Conservation (phyloP, 2,329 filamentous ascomycete species). For the Cyanodermella asteris region DNA sequence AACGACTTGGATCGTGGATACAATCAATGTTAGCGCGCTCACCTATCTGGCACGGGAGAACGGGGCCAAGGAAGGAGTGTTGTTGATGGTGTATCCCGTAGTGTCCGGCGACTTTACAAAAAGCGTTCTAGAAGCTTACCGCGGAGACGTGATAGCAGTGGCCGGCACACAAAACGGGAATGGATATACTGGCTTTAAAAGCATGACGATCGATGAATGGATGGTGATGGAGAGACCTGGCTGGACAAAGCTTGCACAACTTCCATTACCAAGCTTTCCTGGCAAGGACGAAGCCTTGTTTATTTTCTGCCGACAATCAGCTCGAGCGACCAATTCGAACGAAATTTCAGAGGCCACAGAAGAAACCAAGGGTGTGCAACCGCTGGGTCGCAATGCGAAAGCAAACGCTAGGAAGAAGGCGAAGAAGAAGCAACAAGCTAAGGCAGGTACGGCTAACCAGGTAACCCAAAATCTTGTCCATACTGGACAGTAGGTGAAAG, state of each 20-base stretch:
- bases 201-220: slow-evolving; percentile 43
- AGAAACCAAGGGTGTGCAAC: too few species aligned
- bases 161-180: slow-evolving; percentile 55
- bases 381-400: too few species aligned
- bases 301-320: too few species aligned
- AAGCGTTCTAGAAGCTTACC: slow-evolving; percentile 36
- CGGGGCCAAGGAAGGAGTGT: slow-evolving; percentile 32
- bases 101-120: slow-evolving; percentile 46
- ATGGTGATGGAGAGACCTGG: slow-evolving; percentile 33
- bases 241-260: slow-evolving; percentile 39
- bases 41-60: slow-evolving; percentile 31
- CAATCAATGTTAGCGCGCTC: slow-evolving; percentile 36
- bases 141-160: slow-evolving; percentile 43
- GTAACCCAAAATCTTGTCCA: too few species aligned
- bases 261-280: slow-evolving; percentile 51
- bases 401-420: too few species aligned
- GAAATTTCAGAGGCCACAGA: too few species aligned
- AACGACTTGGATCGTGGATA: slow-evolving; percentile 46
- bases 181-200: slow-evolving; percentile 48
- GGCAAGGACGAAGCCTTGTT: slow-evolving; percentile 58
- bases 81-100: slow-evolving; percentile 53
- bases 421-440: too few species aligned
- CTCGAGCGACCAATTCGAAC: too few species aligned
- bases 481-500: too few species aligned
- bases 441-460: too few species aligned